phyloP scores from a whole-genome alignment of 331 rosid genomes.

The Malus hybrid region DNA sequence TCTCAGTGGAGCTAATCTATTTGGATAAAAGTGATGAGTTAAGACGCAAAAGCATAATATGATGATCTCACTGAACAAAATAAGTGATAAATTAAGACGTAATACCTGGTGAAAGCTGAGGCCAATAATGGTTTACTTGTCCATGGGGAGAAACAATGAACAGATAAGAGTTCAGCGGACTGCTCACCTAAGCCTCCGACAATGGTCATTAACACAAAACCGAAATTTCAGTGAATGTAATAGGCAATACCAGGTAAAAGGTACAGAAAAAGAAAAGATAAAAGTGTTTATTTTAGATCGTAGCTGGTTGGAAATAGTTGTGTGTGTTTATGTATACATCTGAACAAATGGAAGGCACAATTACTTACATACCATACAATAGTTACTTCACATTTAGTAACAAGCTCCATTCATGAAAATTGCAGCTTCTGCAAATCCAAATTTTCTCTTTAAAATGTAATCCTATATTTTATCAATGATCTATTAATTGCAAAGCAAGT shows the following conservation, averaged over 20 bases:
- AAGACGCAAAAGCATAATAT: neutral
- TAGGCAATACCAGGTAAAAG: neutral
- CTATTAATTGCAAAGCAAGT: conserved; percentile 58
- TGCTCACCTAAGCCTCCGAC: neutral
- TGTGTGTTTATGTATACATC: neutral
- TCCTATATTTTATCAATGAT: neutral
- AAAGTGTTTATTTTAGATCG: neutral
- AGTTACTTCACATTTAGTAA: neutral
- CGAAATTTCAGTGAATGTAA: neutral
- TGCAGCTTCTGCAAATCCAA: conserved; percentile 3
- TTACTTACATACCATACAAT: neutral
- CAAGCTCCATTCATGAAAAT: conserved; percentile 1
- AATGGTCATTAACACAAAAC: neutral
- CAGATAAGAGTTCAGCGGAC: neutral
- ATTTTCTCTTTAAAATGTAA: neutral
- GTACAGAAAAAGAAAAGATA: neutral
- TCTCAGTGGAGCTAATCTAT: neutral
- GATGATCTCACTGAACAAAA: neutral
- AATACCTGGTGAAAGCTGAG: neutral
- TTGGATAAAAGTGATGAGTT: neutral
- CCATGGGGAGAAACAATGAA: neutral
- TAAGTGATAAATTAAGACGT: neutral
- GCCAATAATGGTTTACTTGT: neutral
- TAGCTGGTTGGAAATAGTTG: neutral
- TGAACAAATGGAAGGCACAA: neutral